Evolutionary conservation across 495 filamentous ascomycete species (phyloP).

Genomic region (Apiosordaria backusii): DNA sequence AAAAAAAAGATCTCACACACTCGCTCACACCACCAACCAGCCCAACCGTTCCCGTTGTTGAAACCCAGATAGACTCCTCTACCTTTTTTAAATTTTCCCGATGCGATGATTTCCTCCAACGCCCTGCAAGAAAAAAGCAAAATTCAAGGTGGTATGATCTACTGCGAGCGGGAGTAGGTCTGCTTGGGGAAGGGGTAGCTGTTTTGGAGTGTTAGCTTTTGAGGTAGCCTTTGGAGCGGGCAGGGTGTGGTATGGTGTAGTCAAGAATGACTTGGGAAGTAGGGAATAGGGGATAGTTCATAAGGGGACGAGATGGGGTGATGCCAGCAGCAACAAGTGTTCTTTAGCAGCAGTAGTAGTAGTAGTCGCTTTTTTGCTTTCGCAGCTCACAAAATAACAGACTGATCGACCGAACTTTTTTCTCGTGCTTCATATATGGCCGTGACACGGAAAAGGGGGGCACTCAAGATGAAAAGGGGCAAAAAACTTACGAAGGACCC

Average conservation of each 20-base stretch:
- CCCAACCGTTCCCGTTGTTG: conserved; percentile 9
- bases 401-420: neutral
- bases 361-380: neutral
- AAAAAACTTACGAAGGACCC: conserved; percentile 80
- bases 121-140: conserved; percentile 2
- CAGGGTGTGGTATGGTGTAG: neutral
- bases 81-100: neutral
- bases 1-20: neutral
- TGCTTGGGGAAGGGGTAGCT: conserved; percentile 65
- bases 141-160: conserved; percentile 4
- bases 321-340: neutral
- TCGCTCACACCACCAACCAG: neutral
- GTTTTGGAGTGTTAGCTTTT: conserved; percentile 10
- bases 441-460: neutral
- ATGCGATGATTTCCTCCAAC: conserved; percentile 3
- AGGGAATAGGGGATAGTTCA: neutral
- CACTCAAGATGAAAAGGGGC: conserved; percentile 11
- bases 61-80: conserved; percentile 7
- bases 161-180: conserved; percentile 52
- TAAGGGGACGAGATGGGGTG: too few species aligned
- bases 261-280: too few species aligned
- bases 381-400: neutral
- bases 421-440: neutral
- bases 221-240: neutral
- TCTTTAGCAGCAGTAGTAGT: neutral